Base-by-base conservation (phyloP, 805 yeast genomes). In the Zygosaccharomyces pseudorouxii region DNA sequence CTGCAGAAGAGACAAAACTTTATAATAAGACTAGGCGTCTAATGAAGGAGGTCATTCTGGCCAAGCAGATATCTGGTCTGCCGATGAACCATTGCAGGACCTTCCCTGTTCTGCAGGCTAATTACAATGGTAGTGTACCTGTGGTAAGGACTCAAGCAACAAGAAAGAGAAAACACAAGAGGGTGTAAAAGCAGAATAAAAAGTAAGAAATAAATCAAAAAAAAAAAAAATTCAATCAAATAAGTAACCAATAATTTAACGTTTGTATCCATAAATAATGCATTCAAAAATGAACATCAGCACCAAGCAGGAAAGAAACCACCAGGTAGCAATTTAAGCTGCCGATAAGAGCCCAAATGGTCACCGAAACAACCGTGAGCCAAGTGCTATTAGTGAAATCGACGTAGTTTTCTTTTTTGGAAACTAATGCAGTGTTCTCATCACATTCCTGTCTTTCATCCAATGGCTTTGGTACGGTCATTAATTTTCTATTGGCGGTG, bases 61-160 rank as follows among this genome's bases (percentile, higher is more conserved):
- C 48, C 37, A 75, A 50, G 53, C 75, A 48, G 55, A 65, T 62
- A 5, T 64, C 58, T 52, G 68, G 57, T 20, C 41, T 70, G 9
- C 66, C 65, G 22, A 59, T 54, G 18, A 50, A 52, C n/a, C 54
- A 55, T 36, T 64, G 69, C 38, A 65, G 70, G 36, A 67, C 67
- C 20, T 63, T 90, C 41, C 95, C 96, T 0, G 82, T 86, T 0
- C 73, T 86, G 48, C 81, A 81, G 61, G 78, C 82, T 20, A 87
- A 83, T 55, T 89, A 87, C 60, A 70, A 78, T 31, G 97, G 97
- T 41, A 76, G 84, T 1, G 73, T 90, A 59, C 97, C 97, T 1
- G 85, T 86, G 2, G 62, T 64, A 11, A 62, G 67, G 50, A 50
- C 59, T 6, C 62, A 62, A 35, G 58, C 58, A 12, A 49, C 56